Conservation (phyloP, 2,329 filamentous ascomycete genomes). For the Epichloe sp. region DNA sequence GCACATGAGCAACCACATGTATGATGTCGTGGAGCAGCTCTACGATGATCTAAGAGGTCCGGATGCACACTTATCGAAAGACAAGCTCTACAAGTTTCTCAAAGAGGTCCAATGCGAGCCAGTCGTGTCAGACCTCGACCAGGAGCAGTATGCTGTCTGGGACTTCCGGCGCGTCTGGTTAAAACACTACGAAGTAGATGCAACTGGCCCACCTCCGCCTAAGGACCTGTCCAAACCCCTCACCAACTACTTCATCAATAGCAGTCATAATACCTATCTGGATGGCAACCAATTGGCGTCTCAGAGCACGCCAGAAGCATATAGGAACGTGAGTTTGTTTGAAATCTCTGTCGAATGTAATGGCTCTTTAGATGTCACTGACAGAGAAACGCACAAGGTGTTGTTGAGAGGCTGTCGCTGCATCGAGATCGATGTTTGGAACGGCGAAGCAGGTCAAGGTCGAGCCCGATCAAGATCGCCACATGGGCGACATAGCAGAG, state of each 20-base stretch:
- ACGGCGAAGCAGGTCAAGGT: slow-evolving; percentile 43
- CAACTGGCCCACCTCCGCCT: slow-evolving; percentile 28
- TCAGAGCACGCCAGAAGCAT: slow-evolving; percentile 62
- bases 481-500: slow-evolving; percentile 30
- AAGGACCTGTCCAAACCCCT: slow-evolving; percentile 55
- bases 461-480: slow-evolving; percentile 24
- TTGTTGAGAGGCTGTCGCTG: slow-evolving; percentile 71
- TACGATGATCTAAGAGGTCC: slow-evolving; percentile 31
- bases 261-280: slow-evolving; percentile 89
- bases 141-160: slow-evolving; percentile 30
- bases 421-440: slow-evolving; percentile 93
- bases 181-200: slow-evolving; percentile 29
- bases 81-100: slow-evolving; percentile 36
- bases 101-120: slow-evolving; percentile 33
- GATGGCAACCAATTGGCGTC: slow-evolving; percentile 76
- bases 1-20: slow-evolving; percentile 35
- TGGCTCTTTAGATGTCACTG: background rate
- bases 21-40: slow-evolving; percentile 32
- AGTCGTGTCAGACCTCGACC: slow-evolving; percentile 18
- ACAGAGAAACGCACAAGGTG: slow-evolving; percentile 31
- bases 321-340: slow-evolving; percentile 52
- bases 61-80: slow-evolving; percentile 17
- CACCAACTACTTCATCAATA: slow-evolving; percentile 87
- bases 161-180: slow-evolving; percentile 39
- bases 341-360: background rate